These are phyloP conservation scores for Chaetomium fimeti DNA, from an alignment of 495 filamentous ascomycete species.

Conservation along the genomic window DNA sequence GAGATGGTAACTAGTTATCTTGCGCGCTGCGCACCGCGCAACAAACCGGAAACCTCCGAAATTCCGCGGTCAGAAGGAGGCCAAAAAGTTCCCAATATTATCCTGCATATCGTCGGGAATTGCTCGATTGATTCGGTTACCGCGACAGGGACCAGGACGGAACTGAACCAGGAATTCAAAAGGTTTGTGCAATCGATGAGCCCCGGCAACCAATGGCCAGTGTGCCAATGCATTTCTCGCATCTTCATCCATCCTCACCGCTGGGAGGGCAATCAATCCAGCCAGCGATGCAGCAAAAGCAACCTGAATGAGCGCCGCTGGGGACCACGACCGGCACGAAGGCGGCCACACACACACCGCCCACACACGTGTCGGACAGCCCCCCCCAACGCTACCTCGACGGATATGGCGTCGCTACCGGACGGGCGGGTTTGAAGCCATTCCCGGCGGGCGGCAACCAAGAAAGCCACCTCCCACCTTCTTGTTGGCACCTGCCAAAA, in stretches of 20 bases:
- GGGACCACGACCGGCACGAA: no score
- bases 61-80: slow-evolving; percentile 27
- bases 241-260: neutral
- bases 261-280: neutral
- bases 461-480: slow-evolving; percentile 18
- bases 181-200: neutral
- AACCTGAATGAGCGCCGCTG: no score
- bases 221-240: neutral
- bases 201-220: no score
- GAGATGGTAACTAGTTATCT: neutral
- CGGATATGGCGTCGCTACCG: slow-evolving; percentile 21
- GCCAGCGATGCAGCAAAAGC: neutral
- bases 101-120: slow-evolving; percentile 36
- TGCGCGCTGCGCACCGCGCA: neutral
- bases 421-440: slow-evolving; percentile 24
- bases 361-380: no score
- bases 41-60: slow-evolving; percentile 31
- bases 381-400: neutral
- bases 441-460: slow-evolving; percentile 12
- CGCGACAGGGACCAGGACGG: neutral
- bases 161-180: neutral
- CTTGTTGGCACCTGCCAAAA: slow-evolving; percentile 25
- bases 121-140: slow-evolving; percentile 2
- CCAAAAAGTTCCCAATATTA: slow-evolving; percentile 33
- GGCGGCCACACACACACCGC: no score